A percentile compares a stretch with the other conserved stretches of the same genome.
These are phyloP conservation scores for Pilaira anomala DNA, from an alignment of 192 early-diverging fungal genomes.

Conservation along the genomic window DNA sequence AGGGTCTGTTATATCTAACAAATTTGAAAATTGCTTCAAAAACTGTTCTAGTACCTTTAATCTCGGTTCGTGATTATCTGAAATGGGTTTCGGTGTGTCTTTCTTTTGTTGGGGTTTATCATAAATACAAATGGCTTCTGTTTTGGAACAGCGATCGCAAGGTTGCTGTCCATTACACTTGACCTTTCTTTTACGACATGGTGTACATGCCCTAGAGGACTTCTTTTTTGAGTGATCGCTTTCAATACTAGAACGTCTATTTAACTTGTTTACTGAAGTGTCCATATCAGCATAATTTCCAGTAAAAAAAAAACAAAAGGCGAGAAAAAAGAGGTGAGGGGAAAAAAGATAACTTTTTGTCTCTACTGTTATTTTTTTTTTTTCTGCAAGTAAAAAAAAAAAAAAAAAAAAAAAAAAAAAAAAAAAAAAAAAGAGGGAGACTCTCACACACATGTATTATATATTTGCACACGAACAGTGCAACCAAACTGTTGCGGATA, in stretches of 20 bases:
- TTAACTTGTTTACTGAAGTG: not conserved
- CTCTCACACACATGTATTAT: too few species aligned
- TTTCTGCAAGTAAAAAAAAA: too few species aligned
- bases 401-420: too few species aligned
- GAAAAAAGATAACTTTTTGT: too few species aligned
- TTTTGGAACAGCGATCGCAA: slow-evolving; percentile 15
- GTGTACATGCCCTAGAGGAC: slow-evolving; percentile 13
- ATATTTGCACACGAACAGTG: too few species aligned
- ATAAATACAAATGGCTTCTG: slow-evolving; percentile 20
- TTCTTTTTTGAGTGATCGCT: slow-evolving; percentile 8
- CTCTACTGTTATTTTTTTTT: too few species aligned
- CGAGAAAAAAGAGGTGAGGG: too few species aligned
- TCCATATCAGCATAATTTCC: too few species aligned
- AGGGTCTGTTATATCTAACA: not conserved
- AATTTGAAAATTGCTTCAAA: slow-evolving; percentile 1
- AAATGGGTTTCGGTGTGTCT: not conserved
- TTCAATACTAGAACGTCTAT: not conserved
- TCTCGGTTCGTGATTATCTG: slow-evolving; percentile 12
- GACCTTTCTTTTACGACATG: slow-evolving; percentile 28
- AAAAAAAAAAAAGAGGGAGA: too few species aligned
- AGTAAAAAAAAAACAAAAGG: too few species aligned
- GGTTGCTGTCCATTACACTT: slow-evolving; percentile 27
- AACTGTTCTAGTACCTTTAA: slow-evolving; percentile 3
- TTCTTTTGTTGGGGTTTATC: slow-evolving; percentile 15
- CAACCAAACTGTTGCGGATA: too few species aligned